Conservation (phyloP, 177 flowering plant species). For the Vitis hybrid region DNA sequence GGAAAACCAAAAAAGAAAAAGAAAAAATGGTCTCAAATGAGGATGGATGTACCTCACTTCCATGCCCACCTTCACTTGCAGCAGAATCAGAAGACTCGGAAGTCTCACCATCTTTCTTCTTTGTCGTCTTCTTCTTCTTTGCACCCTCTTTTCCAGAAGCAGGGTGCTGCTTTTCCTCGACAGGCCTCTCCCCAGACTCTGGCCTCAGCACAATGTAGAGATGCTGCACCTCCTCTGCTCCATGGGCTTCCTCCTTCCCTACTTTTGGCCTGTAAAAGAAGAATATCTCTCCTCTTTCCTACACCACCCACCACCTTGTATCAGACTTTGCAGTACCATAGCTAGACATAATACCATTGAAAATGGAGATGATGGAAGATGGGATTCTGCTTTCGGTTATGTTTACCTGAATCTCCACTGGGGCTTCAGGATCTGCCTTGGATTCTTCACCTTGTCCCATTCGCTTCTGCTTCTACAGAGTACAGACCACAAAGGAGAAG, state of each 20-base stretch:
- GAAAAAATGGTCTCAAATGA: no score
- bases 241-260: constrained; percentile 54
- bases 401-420: not conserved
- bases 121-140: constrained; percentile 10
- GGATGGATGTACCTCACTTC: constrained; percentile 29
- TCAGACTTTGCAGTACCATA: no score
- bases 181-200: constrained; percentile 51
- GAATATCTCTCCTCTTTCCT: constrained; percentile 82
- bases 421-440: not conserved
- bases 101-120: not conserved
- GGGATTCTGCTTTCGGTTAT: not conserved
- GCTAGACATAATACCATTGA: no score
- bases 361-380: no score
- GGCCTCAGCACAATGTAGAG: constrained; percentile 65
- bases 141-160: constrained; percentile 57
- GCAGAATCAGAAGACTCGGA: not conserved
- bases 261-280: constrained; percentile 84
- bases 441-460: not conserved
- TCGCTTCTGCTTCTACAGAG: no score
- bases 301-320: not conserved
- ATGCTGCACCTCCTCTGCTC: constrained; percentile 61
- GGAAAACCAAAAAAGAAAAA: no score
- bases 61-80: constrained; percentile 48
- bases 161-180: constrained; percentile 55
- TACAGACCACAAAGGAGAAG: no score